These are phyloP conservation scores for Phytophthora sp. DNA, from an alignment of 352 stramenopile species.

Conservation along the genomic window DNA sequence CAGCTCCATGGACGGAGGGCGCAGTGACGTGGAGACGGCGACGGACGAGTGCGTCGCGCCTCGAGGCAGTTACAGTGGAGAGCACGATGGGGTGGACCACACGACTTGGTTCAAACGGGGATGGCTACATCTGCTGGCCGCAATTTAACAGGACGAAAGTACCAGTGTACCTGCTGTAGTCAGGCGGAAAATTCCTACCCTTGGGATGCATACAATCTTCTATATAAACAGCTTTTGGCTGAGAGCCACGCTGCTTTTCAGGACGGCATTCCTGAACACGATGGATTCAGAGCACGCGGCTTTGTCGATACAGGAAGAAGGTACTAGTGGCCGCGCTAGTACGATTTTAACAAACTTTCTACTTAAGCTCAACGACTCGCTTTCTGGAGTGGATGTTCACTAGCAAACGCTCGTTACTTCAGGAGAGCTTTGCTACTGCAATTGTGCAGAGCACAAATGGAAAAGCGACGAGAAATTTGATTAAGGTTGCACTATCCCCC, in stretches of 20 bases:
- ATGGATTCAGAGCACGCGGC: not conserved
- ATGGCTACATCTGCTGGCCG: too few relatives aligned
- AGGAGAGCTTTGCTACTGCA: too few relatives aligned
- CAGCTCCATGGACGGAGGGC: constrained; percentile 25
- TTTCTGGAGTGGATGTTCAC: not conserved
- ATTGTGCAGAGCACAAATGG: too few relatives aligned
- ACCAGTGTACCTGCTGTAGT: not conserved
- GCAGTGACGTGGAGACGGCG: not conserved
- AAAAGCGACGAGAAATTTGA: too few relatives aligned
- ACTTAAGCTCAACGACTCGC: not conserved
- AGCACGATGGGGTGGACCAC: too few relatives aligned
- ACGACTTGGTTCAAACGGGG: too few relatives aligned
- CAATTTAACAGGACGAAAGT: not conserved
- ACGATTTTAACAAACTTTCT: not conserved
- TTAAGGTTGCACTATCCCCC: too few relatives aligned
- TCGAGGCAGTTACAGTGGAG: not conserved
- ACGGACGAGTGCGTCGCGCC: not conserved
- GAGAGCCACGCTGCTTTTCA: too few relatives aligned
- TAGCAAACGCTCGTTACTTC: too few relatives aligned
- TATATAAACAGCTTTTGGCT: not conserved
- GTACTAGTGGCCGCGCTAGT: not conserved
- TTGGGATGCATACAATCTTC: not conserved
- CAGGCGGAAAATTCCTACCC: not conserved
- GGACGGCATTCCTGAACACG: too few relatives aligned
- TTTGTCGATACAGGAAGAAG: not conserved